Evolutionary conservation across 768 basidiomycete species (phyloP).

Genomic region (Dacryopinax spathularia): DNA sequence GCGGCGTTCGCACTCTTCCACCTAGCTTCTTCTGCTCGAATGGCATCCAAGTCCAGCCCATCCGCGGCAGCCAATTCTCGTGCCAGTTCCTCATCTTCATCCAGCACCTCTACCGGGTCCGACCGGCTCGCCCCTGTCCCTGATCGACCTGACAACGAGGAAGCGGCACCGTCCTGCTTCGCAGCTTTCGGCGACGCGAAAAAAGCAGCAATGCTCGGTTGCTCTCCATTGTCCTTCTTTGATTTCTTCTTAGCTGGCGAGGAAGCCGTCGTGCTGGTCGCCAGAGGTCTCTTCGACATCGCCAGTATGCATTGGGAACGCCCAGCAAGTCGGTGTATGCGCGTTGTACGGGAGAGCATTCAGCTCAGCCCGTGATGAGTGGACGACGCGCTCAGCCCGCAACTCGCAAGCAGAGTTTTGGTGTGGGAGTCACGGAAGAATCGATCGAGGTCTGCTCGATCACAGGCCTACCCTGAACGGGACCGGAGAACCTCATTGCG

Average conservation of each 20-base stretch:
- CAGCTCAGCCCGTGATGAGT: background rate
- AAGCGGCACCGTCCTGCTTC: background rate
- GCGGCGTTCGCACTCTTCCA: background rate
- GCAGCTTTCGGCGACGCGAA: background rate
- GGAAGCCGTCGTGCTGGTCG: background rate
- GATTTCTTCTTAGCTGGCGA: background rate
- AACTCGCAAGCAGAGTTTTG: background rate
- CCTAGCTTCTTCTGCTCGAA: background rate
- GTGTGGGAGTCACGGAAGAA: background rate
- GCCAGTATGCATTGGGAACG: background rate
- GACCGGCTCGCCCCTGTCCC: background rate
- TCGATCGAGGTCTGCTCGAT: background rate
- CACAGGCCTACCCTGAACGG: slow-evolving; percentile 2
- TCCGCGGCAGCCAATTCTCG: background rate
- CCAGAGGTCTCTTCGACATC: background rate
- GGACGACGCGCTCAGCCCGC: background rate
- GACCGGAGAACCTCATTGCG: background rate
- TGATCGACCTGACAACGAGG: background rate
- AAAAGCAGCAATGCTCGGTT: background rate
- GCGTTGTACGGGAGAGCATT: background rate
- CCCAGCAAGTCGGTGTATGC: background rate
- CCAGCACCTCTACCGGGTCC: background rate
- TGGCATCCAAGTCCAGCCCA: background rate
- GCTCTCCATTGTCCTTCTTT: background rate
- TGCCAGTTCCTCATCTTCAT: background rate